Evolutionary conservation across 495 filamentous ascomycete species (phyloP).

Genomic region (Aspergillus funiculosus): DNA sequence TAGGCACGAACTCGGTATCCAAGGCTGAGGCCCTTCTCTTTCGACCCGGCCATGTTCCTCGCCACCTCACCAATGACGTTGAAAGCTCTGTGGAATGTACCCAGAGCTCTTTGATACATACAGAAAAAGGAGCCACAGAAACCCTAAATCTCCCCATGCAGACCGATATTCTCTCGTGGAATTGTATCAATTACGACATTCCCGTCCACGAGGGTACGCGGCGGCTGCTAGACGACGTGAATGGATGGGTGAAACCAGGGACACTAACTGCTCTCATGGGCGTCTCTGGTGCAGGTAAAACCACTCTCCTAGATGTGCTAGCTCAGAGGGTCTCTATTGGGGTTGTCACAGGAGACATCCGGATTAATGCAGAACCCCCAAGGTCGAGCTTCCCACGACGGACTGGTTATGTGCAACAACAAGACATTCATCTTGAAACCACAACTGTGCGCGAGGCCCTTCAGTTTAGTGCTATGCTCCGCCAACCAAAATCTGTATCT

Average conservation of each 20-base stretch:
- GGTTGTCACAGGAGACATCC: constrained; percentile 45
- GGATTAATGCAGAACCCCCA: constrained; percentile 45
- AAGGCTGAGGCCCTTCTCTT: constrained; percentile 34
- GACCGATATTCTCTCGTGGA: constrained; percentile 64
- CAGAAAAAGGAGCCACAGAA: background rate
- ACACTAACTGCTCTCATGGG: constrained; percentile 61
- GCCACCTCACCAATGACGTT: constrained; percentile 17
- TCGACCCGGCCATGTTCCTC: constrained; percentile 31
- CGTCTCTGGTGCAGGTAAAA: constrained; percentile 57
- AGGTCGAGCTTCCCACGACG: constrained; percentile 77
- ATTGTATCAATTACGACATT: constrained; percentile 62
- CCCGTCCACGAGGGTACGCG: constrained; percentile 50
- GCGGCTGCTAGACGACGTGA: constrained; percentile 53
- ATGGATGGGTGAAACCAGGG: constrained; percentile 61
- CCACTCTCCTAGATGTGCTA: constrained; percentile 55
- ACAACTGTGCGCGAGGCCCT: constrained; percentile 81
- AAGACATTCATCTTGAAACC: constrained; percentile 82
- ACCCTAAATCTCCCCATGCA: constrained; percentile 41
- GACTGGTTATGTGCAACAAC: constrained; percentile 92
- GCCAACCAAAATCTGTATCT: constrained; percentile 55
- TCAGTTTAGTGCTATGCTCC: constrained; percentile 75
- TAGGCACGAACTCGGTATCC: constrained; percentile 26
- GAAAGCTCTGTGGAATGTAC: constrained; percentile 3
- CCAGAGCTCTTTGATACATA: constrained; percentile 9
- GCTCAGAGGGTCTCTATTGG: constrained; percentile 49